Base-by-base conservation (phyloP, 306 rosid species). In the Ochetophila trinervis region DNA sequence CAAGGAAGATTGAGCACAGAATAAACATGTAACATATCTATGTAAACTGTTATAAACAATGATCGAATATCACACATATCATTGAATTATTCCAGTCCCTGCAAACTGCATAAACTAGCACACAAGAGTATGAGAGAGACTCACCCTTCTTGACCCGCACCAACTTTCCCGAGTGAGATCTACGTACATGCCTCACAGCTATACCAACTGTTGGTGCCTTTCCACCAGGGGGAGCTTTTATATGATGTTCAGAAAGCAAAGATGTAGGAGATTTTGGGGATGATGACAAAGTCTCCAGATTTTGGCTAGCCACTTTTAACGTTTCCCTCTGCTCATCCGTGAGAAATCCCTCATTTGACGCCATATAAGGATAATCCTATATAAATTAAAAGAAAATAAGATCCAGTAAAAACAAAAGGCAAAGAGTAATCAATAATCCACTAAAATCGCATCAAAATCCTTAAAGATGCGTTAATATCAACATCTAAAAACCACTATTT, bases 231-330 rank as follows among this genome's bases (percentile, higher is more conserved):
- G 99, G 96, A 47, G 86, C 94, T 79, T 88, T 93, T 27, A 86
- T 71, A 62, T 71, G 86, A 80, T 90, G 87, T 17, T 93, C 99
- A 36, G 96, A 62, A 16, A 89, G 82, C 71, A 86, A 80, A 2
- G 90, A 74, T 18, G 89, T 67, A 1, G 96, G 99, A 6, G 99
- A 93, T 57, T 93, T 93, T 4, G 99, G 99, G 3, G 99, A 93
- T 0, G 94, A 87, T 4, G 99, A 86, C 60, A 93, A 69, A 83
- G 21, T 69, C 65, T 93, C 99, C 48, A 71, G 79, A 87, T 93
- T 90, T 55, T 82, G 79, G 66, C 87, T 76, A 0, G 99, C 99
- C 67, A 86, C 62, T 75, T 89, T 90, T 55, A 93, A 62, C 67
- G 58, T 62, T 59, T 90, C 91, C 83, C 99, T 80, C 91, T 93